Conservation (phyloP, 1,284 basidiomycete genomes). For the Trichosporon asahii region DNA sequence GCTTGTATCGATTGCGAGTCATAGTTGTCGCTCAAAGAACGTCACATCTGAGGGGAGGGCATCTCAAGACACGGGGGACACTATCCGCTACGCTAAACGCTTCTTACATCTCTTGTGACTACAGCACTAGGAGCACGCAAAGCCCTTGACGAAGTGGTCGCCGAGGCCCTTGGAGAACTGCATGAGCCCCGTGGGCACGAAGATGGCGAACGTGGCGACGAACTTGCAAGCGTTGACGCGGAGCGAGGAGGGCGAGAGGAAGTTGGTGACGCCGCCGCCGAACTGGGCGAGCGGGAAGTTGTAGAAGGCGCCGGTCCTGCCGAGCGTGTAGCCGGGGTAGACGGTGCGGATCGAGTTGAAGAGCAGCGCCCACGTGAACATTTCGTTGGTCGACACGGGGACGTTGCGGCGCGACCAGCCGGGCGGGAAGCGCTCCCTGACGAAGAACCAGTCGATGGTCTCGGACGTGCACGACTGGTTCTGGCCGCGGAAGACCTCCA, state of each 20-base stretch:
- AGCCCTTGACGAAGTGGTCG: not conserved
- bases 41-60: too few relatives aligned
- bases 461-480: constrained; percentile 2
- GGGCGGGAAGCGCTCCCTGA: constrained; percentile 16
- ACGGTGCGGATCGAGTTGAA: not conserved
- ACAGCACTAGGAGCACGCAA: not conserved
- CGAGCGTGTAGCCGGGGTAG: not conserved
- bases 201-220: not conserved
- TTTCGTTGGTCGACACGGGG: constrained; percentile 12
- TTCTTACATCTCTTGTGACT: too few relatives aligned
- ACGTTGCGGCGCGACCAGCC: constrained; percentile 13
- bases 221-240: not conserved
- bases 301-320: not conserved
- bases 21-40: too few relatives aligned
- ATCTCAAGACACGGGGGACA: too few relatives aligned
- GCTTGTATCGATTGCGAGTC: too few relatives aligned
- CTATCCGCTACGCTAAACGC: too few relatives aligned
- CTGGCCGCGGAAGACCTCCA: constrained; percentile 14
- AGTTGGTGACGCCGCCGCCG: not conserved
- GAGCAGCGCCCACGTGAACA: constrained; percentile 11
- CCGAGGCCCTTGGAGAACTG: constrained; percentile 1
- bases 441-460: constrained; percentile 14
- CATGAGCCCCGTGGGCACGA: not conserved
- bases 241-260: not conserved
- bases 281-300: not conserved